phyloP scores from a whole-genome alignment of 2,329 filamentous ascomycete genomes.

The Fusarium pininemorale region DNA sequence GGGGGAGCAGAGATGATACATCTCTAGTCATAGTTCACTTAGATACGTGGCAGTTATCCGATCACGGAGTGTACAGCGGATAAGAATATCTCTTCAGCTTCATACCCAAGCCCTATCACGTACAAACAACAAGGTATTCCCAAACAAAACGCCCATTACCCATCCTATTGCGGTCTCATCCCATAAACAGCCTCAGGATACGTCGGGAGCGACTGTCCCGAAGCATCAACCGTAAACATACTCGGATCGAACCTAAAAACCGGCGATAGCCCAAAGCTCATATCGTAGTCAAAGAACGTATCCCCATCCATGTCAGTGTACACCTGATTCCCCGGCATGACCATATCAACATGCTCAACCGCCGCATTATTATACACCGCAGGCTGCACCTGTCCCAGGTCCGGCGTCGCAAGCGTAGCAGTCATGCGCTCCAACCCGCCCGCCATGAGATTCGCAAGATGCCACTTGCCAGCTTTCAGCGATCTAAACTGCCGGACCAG shows the following conservation, averaged over 20 bases:
- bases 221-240: slow-evolving; percentile 40
- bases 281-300: slow-evolving; percentile 43
- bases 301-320: slow-evolving; percentile 41
- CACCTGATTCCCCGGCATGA: slow-evolving; percentile 24
- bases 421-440: slow-evolving; percentile 56
- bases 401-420: slow-evolving; percentile 18
- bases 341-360: slow-evolving; percentile 29
- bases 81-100: not conserved
- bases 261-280: slow-evolving; percentile 43
- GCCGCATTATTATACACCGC: slow-evolving; percentile 17
- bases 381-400: slow-evolving; percentile 1
- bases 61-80: not conserved
- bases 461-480: slow-evolving; percentile 54
- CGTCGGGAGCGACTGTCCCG: slow-evolving; percentile 35
- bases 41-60: not conserved
- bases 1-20: not conserved
- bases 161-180: slow-evolving; percentile 25
- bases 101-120: not conserved
- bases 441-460: slow-evolving; percentile 59
- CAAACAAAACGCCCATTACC: not conserved
- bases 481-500: slow-evolving; percentile 54
- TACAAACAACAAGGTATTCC: slow-evolving; percentile 5
- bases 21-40: not conserved
- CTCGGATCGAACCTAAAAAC: slow-evolving; percentile 42
- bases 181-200: slow-evolving; percentile 39